phyloP scores from a whole-genome alignment of 139 green algal species.

The Volvox africanus region DNA sequence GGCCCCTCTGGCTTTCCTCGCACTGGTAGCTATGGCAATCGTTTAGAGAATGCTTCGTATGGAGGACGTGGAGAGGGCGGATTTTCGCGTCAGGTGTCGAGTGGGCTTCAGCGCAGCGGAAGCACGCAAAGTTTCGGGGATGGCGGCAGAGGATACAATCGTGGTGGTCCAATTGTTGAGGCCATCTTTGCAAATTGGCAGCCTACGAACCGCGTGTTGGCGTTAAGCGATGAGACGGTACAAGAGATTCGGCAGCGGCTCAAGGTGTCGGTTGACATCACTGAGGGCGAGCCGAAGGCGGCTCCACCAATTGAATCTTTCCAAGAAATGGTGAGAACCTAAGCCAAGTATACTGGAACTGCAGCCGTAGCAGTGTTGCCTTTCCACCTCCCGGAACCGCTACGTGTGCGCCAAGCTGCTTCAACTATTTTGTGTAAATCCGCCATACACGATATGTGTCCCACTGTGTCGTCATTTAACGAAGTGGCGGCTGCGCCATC shows the following conservation, averaged over 20 bases:
- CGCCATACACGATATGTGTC: no score
- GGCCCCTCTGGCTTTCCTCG: conserved; percentile 35
- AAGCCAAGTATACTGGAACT: background rate
- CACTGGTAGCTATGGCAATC: conserved; percentile 16
- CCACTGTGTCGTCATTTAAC: no score
- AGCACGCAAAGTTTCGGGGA: conserved; percentile 27
- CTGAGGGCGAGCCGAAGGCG: conserved; percentile 53
- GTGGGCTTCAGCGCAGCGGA: background rate
- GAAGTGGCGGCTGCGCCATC: no score
- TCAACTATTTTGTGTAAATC: no score
- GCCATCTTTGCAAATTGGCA: conserved; percentile 62
- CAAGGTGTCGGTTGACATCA: conserved; percentile 75
- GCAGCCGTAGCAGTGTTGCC: background rate
- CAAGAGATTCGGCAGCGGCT: conserved; percentile 79
- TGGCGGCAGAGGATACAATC: conserved; percentile 9
- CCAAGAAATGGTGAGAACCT: conserved; percentile 77
- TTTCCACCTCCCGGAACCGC: background rate
- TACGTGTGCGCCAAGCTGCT: no score
- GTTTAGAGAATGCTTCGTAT: conserved; percentile 18
- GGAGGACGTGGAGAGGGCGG: background rate
- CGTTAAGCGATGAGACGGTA: conserved; percentile 73
- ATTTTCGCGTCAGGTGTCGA: conserved; percentile 26
- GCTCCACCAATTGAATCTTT: conserved; percentile 81
- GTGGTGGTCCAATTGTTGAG: conserved; percentile 23
- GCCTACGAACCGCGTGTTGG: conserved; percentile 69